Conservation (phyloP, 768 basidiomycete genomes). For the Tylopilus subfusipes region DNA sequence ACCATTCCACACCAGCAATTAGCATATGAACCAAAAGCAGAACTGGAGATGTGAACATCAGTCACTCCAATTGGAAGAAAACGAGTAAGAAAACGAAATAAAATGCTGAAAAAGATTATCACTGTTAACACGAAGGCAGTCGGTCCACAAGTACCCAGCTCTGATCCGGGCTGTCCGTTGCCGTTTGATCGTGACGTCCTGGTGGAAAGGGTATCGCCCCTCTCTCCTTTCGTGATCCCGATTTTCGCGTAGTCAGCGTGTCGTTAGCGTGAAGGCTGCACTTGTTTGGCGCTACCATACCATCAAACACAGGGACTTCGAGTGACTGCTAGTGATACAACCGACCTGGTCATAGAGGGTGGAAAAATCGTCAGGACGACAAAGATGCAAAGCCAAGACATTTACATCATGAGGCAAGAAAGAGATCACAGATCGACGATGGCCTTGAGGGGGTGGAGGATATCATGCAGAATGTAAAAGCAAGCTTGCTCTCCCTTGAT, state of each 20-base stretch:
- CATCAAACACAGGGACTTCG: too few species aligned
- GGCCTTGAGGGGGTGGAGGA: too few species aligned
- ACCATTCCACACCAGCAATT: too few species aligned
- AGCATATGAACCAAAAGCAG: neutral
- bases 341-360: neutral
- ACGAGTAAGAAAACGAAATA: neutral
- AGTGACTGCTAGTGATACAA: neutral
- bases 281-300: neutral
- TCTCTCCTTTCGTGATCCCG: too few species aligned
- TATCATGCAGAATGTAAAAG: slow-evolving; percentile 4
- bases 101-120: neutral
- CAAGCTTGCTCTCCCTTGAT: neutral
- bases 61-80: neutral
- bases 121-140: neutral
- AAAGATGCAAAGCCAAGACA: too few species aligned
- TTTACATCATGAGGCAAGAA: neutral
- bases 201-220: neutral
- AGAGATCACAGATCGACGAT: neutral
- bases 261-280: neutral
- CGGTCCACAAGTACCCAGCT: neutral
- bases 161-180: neutral
- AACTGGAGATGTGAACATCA: slow-evolving; percentile 11
- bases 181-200: neutral
- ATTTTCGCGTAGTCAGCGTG: neutral
- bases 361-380: too few species aligned